phyloP scores from a whole-genome alignment of 2,329 filamentous ascomycete genomes.

The Colletotrichum cuscutae region DNA sequence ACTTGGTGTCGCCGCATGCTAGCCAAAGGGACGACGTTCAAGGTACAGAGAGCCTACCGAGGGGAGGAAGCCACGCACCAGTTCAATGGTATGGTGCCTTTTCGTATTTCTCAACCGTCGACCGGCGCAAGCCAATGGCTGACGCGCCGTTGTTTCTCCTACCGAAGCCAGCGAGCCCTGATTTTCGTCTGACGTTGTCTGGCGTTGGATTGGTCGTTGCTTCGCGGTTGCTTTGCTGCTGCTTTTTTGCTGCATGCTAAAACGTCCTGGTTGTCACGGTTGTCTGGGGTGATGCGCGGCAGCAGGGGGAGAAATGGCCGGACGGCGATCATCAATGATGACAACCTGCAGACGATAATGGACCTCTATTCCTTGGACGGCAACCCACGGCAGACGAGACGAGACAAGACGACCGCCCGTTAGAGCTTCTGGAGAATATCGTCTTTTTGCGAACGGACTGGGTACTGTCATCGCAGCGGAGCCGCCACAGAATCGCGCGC shows the following conservation, averaged over 20 bases:
- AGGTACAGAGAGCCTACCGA: background rate
- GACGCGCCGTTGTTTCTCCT: constrained; percentile 2
- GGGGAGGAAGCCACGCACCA: background rate
- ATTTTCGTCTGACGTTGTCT: background rate
- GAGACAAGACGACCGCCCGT: background rate
- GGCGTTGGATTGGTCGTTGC: background rate
- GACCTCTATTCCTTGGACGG: constrained; percentile 28
- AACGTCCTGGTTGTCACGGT: constrained; percentile 5
- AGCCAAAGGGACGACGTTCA: background rate
- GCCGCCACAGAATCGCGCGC: background rate
- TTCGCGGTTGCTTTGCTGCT: constrained; percentile 8
- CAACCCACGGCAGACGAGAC: background rate
- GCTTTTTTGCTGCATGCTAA: constrained; percentile 16
- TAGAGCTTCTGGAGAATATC: background rate
- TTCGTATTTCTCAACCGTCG: background rate
- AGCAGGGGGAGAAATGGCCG: constrained; percentile 5
- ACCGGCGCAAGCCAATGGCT: background rate
- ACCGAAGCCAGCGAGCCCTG: constrained; percentile 13
- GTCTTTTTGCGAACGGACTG: background rate
- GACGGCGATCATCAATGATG: constrained; percentile 29
- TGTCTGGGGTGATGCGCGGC: constrained; percentile 33
- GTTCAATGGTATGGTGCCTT: background rate
- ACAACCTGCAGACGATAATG: constrained; percentile 30
- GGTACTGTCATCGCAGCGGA: background rate
- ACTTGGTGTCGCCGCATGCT: background rate